Evolutionary conservation across 140 eudicot species (phyloP).

Genomic region (Erigeron philadelphicus): DNA sequence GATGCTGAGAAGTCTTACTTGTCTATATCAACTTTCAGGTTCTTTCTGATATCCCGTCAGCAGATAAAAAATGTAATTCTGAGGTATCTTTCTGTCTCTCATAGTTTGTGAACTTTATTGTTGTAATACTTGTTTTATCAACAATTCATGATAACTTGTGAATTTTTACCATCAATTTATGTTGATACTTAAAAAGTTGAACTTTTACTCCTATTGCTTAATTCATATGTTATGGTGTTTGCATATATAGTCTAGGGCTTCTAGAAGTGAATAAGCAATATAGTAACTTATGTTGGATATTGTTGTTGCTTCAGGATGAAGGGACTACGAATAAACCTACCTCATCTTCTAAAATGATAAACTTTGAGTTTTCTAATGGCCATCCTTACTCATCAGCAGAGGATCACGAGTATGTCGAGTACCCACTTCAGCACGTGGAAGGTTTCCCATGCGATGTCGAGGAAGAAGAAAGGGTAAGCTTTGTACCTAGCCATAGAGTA

Average conservation of each 20-base stretch:
- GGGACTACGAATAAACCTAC: conserved; percentile 38
- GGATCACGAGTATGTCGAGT: conserved; percentile 83
- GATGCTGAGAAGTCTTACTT: neutral
- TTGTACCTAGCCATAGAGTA: neutral
- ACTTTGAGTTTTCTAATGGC: conserved; percentile 67
- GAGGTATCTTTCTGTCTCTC: conserved; percentile 36
- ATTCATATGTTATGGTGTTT: neutral
- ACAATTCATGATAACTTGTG: conserved; percentile 12
- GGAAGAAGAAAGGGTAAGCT: conserved; percentile 81
- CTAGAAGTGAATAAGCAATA: neutral
- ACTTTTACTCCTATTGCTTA: neutral
- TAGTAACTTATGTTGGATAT: neutral
- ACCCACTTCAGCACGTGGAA: conserved; percentile 59
- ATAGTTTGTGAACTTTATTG: neutral
- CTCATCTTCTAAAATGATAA: conserved; percentile 80
- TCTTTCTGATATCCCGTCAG: conserved; percentile 56
- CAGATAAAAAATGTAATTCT: conserved; percentile 48
- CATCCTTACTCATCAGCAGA: conserved; percentile 44
- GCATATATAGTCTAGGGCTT: neutral
- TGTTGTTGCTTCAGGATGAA: conserved; percentile 53
- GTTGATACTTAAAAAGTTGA: conserved; percentile 3
- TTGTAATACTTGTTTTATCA: too few relatives aligned
- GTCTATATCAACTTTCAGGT: conserved; percentile 43
- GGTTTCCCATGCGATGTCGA: conserved; percentile 75
- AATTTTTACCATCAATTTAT: neutral